phyloP scores from a whole-genome alignment of 1,139 yeast genomes.

The Arxiozyma slooffiae region DNA sequence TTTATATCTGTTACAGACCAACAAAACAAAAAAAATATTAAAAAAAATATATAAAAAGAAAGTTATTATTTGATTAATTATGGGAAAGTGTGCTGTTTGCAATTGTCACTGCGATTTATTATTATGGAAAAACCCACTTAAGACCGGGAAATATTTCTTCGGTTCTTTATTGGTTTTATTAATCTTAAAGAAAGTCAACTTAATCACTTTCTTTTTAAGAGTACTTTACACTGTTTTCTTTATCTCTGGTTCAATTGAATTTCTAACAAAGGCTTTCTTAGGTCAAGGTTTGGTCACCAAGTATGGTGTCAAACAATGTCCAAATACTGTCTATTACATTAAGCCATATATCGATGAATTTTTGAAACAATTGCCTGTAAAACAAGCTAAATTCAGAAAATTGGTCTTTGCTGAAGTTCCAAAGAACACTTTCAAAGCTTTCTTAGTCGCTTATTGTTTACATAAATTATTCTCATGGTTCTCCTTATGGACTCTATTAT shows the following conservation, averaged over 20 bases:
- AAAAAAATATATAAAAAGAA: no score
- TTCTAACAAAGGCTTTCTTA: constrained; percentile 51
- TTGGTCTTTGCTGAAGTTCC: constrained; percentile 29
- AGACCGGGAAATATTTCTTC: constrained; percentile 71
- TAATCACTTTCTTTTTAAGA: constrained; percentile 60
- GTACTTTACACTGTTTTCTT: constrained; percentile 29
- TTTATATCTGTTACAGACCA: not conserved
- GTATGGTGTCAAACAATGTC: constrained; percentile 28
- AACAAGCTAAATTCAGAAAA: constrained; percentile 27
- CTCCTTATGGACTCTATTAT: constrained; percentile 58
- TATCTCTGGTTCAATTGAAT: constrained; percentile 61
- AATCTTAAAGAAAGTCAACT: constrained; percentile 58
- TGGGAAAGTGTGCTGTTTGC: constrained; percentile 4
- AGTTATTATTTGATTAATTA: not conserved
- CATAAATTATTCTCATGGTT: constrained; percentile 71
- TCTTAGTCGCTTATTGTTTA: constrained; percentile 52
- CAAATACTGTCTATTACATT: constrained; percentile 33
- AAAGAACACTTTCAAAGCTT: constrained; percentile 60
- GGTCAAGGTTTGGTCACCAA: constrained; percentile 67
- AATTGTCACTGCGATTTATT: constrained; percentile 38
- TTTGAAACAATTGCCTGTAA: constrained; percentile 24
- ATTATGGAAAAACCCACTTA: constrained; percentile 75
- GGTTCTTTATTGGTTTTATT: constrained; percentile 49
- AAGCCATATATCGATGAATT: constrained; percentile 37
- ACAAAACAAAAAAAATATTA: no score